Conservation (phyloP, 257 asterid species). For the Cinchona pubescens region DNA sequence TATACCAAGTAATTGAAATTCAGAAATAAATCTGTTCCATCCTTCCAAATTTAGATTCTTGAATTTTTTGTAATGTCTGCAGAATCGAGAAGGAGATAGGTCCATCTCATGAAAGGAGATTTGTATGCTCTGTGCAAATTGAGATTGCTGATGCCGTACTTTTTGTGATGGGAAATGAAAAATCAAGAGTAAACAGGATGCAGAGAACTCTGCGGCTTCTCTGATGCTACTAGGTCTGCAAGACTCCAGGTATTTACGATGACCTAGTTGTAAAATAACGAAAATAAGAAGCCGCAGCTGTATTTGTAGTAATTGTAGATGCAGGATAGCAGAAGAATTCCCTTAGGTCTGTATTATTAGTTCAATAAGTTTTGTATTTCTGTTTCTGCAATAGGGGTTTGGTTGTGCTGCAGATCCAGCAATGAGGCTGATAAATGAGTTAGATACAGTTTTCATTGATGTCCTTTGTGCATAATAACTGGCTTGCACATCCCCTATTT, state of each 20-base stretch:
- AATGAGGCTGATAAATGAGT: background rate
- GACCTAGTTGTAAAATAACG: too few relatives aligned
- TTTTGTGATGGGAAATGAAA: constrained; percentile 45
- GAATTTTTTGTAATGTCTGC: constrained; percentile 23
- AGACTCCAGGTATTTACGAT: constrained; percentile 31
- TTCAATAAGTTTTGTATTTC: too few relatives aligned
- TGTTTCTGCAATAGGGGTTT: background rate
- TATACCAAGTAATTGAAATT: background rate
- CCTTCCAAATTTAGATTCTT: background rate
- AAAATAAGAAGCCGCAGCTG: too few relatives aligned
- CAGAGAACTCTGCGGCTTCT: constrained; percentile 86
- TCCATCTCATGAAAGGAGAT: constrained; percentile 55
- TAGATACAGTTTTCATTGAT: background rate
- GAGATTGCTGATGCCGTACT: constrained; percentile 30
- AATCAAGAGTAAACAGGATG: constrained; percentile 49
- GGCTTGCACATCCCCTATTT: background rate
- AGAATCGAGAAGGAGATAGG: constrained; percentile 57
- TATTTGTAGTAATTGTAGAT: too few relatives aligned
- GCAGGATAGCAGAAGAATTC: too few relatives aligned
- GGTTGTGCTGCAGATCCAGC: background rate
- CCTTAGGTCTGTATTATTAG: too few relatives aligned
- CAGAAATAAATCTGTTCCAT: background rate
- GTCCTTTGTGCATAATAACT: background rate
- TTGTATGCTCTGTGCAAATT: constrained; percentile 57
- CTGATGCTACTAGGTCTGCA: constrained; percentile 47